Evolutionary conservation across 306 rosid genomes (phyloP), one percentile per base, ranked within the genome.

Genomic region (Acacia melanoxylon): DNA sequence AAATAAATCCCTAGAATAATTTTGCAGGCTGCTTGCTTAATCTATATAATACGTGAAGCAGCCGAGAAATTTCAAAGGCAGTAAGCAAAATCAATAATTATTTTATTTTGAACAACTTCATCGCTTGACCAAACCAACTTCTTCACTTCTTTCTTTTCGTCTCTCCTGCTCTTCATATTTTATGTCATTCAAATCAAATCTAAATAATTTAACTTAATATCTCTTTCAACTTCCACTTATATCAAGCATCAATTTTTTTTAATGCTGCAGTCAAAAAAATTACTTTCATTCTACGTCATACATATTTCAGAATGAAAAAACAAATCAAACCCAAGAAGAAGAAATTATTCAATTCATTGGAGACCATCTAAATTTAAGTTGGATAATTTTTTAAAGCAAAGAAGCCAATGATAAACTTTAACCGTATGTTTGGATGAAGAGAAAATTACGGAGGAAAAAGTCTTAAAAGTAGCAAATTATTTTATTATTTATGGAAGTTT

Each of bases 21-120:
- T 61, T 61, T 25, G 17, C 17, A 25, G 35, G 33, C 33, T 61
- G 67, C 67, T 61, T 1, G 35, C 67, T 61, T 25, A 61, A 33
- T 35, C n/a, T n/a, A 40, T 51, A 17, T 45, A 69, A 41, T 2
- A 71, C 0, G 16, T 12, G 42, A 72, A 33, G 68, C 65, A n/a
- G 41, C 24, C 40, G 22, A 35, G 52, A 56, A 75, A 35, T 19
- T 56, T 75, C 79, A 56, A 75, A 54, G 69, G 54, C 78, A 76
- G 41, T 41, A 19, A 56, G 49, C 49, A 44, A 44, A 24, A 61
- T 22, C 80, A 61, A 76, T 22, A 24, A 62, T 25, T 25, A 13
- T 13, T 29, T n/a, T 42, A 24, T 15, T 29, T 1, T 25, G 6
- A 59, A 59, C 56, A 27, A 10, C 6, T 44, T 27, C 31, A 24